These are phyloP conservation scores for Meredithiella fracta DNA, from an alignment of 2,329 filamentous ascomycete genomes.

Conservation along the genomic window DNA sequence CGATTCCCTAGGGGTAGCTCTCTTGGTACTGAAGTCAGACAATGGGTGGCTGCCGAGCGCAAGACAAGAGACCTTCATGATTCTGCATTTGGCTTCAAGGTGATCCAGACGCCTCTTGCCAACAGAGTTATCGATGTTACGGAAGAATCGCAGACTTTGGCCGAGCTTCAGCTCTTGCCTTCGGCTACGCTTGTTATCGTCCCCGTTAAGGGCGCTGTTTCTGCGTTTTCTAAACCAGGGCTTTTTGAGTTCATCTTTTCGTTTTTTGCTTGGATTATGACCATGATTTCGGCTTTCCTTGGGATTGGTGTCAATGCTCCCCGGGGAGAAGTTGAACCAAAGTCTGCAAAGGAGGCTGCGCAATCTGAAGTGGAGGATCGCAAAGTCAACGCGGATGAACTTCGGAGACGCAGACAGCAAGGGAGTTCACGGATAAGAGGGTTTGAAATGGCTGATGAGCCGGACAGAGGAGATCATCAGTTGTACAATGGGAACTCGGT, in stretches of 20 bases:
- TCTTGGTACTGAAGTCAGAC: constrained; percentile 49
- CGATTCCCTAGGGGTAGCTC: constrained; percentile 50
- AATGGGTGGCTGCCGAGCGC: constrained; percentile 56
- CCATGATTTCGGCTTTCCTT: background rate
- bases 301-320: constrained; percentile 3
- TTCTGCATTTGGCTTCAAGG: constrained; percentile 55
- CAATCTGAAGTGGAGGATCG: background rate
- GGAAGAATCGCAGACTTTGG: constrained; percentile 55
- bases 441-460: constrained; percentile 20
- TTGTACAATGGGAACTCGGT: constrained; percentile 89
- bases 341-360: background rate
- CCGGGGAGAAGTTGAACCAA: constrained; percentile 16
- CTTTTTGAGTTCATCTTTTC: constrained; percentile 21
- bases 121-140: constrained; percentile 56
- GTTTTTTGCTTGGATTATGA: constrained; percentile 24
- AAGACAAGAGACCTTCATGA: constrained; percentile 36
- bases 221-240: constrained; percentile 24
- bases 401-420: constrained; percentile 11
- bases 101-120: constrained; percentile 63
- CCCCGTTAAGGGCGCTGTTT: constrained; percentile 38
- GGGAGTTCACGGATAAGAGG: constrained; percentile 17
- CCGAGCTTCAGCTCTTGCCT: constrained; percentile 56
- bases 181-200: constrained; percentile 72
- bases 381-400: background rate
- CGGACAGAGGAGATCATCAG: constrained; percentile 43